These are phyloP conservation scores for Eucalyptus globulus DNA, from an alignment of 345 rosid species.

Conservation along the genomic window DNA sequence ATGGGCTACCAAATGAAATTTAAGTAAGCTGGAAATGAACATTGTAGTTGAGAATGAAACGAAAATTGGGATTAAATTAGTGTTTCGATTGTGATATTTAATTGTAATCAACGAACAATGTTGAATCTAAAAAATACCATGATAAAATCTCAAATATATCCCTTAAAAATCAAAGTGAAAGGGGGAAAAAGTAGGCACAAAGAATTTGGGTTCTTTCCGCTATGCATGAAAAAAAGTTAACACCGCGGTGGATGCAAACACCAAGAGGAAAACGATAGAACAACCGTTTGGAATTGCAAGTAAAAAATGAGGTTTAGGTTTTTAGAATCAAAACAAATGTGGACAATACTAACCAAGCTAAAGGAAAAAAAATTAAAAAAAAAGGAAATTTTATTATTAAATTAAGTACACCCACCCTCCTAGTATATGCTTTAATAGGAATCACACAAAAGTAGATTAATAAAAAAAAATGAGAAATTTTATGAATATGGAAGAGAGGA, in stretches of 20 bases:
- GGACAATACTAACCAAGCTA: background rate
- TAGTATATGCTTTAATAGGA: rapidly evolving
- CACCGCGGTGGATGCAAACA: background rate
- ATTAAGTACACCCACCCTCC: background rate
- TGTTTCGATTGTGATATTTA: background rate
- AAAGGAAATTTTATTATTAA: background rate
- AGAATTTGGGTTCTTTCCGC: background rate
- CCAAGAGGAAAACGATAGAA: background rate
- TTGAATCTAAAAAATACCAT: background rate
- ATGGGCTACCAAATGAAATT: background rate
- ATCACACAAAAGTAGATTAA: rapidly evolving
- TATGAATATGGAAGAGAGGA: too few species aligned
- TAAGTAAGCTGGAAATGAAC: background rate
- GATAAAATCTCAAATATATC: background rate
- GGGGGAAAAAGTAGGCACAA: background rate
- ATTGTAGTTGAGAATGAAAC: rapidly evolving
- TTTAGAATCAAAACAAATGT: background rate
- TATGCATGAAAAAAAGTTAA: background rate
- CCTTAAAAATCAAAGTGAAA: background rate
- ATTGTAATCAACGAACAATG: background rate
- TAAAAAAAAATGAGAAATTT: rapidly evolving
- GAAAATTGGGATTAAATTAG: background rate
- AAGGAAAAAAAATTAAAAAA: background rate
- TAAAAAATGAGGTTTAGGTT: background rate
- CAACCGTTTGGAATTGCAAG: background rate